Base-by-base conservation (phyloP, 192 early-diverging fungal genomes). In the Backusella circina region DNA sequence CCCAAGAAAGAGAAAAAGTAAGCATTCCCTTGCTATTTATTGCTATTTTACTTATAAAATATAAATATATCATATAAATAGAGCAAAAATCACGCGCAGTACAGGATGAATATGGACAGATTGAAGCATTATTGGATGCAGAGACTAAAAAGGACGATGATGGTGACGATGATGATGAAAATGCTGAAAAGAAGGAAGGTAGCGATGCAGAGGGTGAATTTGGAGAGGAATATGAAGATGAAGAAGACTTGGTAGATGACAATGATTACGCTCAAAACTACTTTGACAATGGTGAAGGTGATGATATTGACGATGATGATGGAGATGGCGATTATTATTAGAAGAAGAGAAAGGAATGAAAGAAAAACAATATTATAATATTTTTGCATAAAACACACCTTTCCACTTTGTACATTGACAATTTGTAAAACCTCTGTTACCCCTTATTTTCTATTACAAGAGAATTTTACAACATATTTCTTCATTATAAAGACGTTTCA, bases 261-360 rank as follows among this genome's bases (percentile, higher is more conserved):
- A 82, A 82, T 69, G 81, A 82, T 37, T 82, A 82, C 76, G 66
- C 31, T 28, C 77, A 82, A 26, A 82, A 78, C 35, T 82, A 82
- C 81, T 82, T 82, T 79, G 81, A 82, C 51, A 79, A 82, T 33
- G 81, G 81, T 26, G 81, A 82, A 73, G 77, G 31, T 8, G 81
- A 82, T 38, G 77, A 79, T 66, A 23, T 73, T 72, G 77, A 76
- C 31, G 81, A 79, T 41, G 77, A 79, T 33, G 81, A 79, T 51
- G 77, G 74, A 38, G 72, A 54, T 23, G 70, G 33, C 0, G 30
- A 26, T 41, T 54, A 70, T 51, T 70, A 35, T 23, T 36, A 73
- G 37, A 33, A 61, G 4, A 35, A 21, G 33, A 32, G 35, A 44
- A 37, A 38, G 26, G 3, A 70, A 44, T 3, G 0, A 6, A 47